These are phyloP conservation scores for Eucalyptus sp. DNA, from an alignment of 345 rosid genomes.

Conservation along the genomic window DNA sequence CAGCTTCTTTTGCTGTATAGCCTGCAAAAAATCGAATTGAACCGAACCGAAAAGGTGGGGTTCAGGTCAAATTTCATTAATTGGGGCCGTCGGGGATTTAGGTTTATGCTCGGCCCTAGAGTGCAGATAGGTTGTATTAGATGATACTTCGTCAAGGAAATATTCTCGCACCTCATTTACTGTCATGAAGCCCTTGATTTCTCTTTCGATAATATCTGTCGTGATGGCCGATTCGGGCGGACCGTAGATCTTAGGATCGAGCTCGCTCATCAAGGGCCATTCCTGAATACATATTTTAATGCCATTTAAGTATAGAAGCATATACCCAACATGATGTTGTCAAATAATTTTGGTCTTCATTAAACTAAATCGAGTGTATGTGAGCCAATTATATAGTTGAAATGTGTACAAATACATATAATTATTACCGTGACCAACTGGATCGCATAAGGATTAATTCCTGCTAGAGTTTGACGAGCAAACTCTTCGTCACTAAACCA, in stretches of 20 bases:
- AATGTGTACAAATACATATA: not conserved
- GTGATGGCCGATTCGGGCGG: slow-evolving; percentile 58
- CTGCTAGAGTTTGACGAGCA: slow-evolving; percentile 62
- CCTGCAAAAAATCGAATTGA: slow-evolving; percentile 6
- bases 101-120: not conserved
- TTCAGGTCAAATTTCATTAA: not conserved
- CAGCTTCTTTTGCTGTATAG: slow-evolving; percentile 28
- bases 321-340: not conserved
- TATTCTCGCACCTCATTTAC: slow-evolving; percentile 28
- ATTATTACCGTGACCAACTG: slow-evolving; percentile 38
- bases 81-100: not conserved
- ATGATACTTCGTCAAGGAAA: not conserved
- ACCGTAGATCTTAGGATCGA: slow-evolving; percentile 63
- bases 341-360: not conserved
- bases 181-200: slow-evolving; percentile 40
- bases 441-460: slow-evolving; percentile 59
- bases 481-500: slow-evolving; percentile 78
- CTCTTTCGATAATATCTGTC: slow-evolving; percentile 28
- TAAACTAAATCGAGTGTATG: not conserved
- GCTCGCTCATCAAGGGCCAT: slow-evolving; percentile 71
- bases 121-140: not conserved
- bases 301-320: not conserved
- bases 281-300: slow-evolving; percentile 25
- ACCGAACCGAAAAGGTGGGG: not conserved
- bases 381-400: not conserved